Base-by-base conservation (phyloP, 2,329 filamentous ascomycete genomes). In the Fusarium camptoceras region DNA sequence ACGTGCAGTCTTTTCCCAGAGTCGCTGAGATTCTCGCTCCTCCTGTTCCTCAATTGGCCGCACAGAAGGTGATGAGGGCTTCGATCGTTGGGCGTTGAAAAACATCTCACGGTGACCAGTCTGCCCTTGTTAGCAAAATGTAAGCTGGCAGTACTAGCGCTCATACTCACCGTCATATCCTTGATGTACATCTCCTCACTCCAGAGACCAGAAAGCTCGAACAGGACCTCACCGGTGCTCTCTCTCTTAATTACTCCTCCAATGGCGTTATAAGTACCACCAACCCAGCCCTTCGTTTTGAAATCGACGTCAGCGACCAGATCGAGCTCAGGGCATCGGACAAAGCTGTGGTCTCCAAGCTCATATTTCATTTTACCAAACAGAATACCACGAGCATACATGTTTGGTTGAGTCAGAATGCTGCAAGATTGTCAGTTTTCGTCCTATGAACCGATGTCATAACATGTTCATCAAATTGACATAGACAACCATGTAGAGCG, bases 291-390 rank as follows among this genome's bases (percentile, higher is more conserved):
- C 81, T 98, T 98, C 55, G 94, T 97, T 83, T 98, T 98, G 87
- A 99, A 99, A 72, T 99, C 96, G 66, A 99, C 90, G 78, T 99
- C 95, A 64, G 94, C 95, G 27, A 90, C 88, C 20, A 99, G 85
- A 61, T 94, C 91, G 20, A 94, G 88, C 79, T 98, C 95, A 0
- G 95, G 94, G 79, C 96, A 98, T 71, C 91, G 88, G 22, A 99
- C 93, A 75, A 94, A 93, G 78, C 94, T 97, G 83, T 97, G 94
- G 79, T 98, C 95, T 70, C 95, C 96, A 10, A 99, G 89, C 83
- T 99, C 96, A 81, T 98, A 99, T 81, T 98, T 98, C 96, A 99
- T 98, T 81, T 98, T 98, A 49, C 96, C 96, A 76, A 99, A 98
- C 11, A 99, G 85, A 64, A 99, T 98, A 37, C 96, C 95, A 67